A percentile compares a stretch with the other conserved stretches of the same genome.
Evolutionary conservation across 2,329 filamentous ascomycete genomes (phyloP).

Genomic region (Diaporthe batatas): DNA sequence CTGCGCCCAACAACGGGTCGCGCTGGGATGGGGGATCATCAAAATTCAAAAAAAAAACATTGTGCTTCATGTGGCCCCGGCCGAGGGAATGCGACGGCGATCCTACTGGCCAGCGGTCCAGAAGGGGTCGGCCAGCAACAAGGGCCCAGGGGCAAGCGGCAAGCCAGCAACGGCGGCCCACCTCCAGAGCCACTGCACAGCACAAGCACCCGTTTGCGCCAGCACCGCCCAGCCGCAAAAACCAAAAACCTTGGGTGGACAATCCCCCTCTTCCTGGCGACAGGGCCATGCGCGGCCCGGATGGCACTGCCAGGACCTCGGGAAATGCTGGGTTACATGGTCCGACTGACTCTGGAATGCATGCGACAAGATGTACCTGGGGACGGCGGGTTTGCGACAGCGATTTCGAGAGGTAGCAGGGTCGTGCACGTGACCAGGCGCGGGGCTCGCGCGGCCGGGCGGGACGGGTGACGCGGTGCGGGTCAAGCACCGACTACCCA

Average conservation of each 20-base stretch:
- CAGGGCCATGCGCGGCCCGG: slow-evolving; percentile 27
- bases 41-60: slow-evolving; percentile 46
- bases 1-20: slow-evolving; percentile 10
- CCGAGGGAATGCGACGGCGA: slow-evolving; percentile 44
- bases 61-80: slow-evolving; percentile 43
- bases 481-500: not conserved
- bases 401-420: not conserved
- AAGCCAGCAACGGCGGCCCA: slow-evolving; percentile 29
- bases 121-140: slow-evolving; percentile 36
- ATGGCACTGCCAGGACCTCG: not conserved
- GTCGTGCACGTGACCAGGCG: slow-evolving; percentile 36
- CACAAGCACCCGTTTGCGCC: slow-evolving; percentile 21
- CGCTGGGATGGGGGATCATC: slow-evolving; percentile 22
- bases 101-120: slow-evolving; percentile 45
- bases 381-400: slow-evolving; percentile 34
- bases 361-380: slow-evolving; percentile 22
- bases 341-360: not conserved
- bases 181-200: slow-evolving; percentile 20
- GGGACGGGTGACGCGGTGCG: slow-evolving; percentile 19
- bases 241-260: slow-evolving; percentile 13
- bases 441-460: slow-evolving; percentile 19
- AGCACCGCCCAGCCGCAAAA: slow-evolving; percentile 36
- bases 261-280: slow-evolving; percentile 31
- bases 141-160: slow-evolving; percentile 35
- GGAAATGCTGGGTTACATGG: not conserved